Conservation (phyloP, 176 grass and related monocot species). For the Eleusine indica region DNA sequence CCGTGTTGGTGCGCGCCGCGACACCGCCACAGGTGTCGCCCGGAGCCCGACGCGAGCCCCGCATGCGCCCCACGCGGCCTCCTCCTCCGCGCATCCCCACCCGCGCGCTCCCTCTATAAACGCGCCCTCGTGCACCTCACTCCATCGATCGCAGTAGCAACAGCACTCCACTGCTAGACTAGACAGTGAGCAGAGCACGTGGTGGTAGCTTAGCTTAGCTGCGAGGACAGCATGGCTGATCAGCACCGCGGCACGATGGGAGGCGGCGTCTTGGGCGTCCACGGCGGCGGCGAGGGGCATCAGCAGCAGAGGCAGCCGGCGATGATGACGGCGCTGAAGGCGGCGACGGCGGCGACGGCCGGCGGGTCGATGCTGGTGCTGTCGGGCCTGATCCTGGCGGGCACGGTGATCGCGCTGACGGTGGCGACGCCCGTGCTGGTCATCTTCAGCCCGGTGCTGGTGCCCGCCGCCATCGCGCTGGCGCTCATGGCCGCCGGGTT, state of each 20-base stretch:
- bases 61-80: slow-evolving; percentile 43
- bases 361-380: slow-evolving; percentile 78
- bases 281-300: slow-evolving; percentile 2
- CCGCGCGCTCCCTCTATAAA: slow-evolving; percentile 43
- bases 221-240: slow-evolving; percentile 53
- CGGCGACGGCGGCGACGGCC: slow-evolving; percentile 56
- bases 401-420: slow-evolving; percentile 78
- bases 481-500: slow-evolving; percentile 70
- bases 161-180: neutral
- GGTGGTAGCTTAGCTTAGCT: neutral
- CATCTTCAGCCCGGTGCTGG: slow-evolving; percentile 93
- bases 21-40: slow-evolving; percentile 55
- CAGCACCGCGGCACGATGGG: slow-evolving; percentile 37
- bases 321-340: slow-evolving; percentile 62
- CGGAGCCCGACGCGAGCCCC: slow-evolving; percentile 40
- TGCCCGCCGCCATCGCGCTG: slow-evolving; percentile 63
- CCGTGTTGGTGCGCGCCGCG: slow-evolving; percentile 13
- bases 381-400: slow-evolving; percentile 68
- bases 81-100: slow-evolving; percentile 33
- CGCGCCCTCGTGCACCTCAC: neutral
- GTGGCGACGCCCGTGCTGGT: slow-evolving; percentile 83
- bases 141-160: neutral
- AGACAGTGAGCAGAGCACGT: neutral
- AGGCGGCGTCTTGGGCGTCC: neutral
- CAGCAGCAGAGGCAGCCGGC: slow-evolving; percentile 56